Evolutionary conservation across 352 stramenopile species (phyloP).

Genomic region (Phytophthora citricola): DNA sequence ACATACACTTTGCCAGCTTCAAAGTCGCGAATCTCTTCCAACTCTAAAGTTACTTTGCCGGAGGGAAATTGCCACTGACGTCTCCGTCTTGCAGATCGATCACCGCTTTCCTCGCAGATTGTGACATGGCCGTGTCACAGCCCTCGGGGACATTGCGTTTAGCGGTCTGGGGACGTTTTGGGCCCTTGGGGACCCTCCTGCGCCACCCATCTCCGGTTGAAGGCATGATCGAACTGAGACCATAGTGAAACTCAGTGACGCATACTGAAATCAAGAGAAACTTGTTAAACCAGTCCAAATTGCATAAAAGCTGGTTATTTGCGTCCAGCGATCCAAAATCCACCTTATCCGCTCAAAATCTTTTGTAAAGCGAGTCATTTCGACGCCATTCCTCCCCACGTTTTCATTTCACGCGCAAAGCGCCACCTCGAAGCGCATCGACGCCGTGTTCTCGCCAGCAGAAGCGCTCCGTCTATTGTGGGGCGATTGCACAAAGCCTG

Average conservation of each 20-base stretch:
- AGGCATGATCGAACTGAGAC: slow-evolving; percentile 4
- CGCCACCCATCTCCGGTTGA: slow-evolving; percentile 24
- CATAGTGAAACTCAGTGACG: slow-evolving; percentile 1
- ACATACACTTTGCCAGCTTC: background rate
- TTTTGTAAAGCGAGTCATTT: background rate
- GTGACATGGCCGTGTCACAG: slow-evolving; percentile 31
- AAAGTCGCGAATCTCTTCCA: background rate
- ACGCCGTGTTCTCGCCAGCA: slow-evolving; percentile 3
- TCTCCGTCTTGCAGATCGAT: background rate
- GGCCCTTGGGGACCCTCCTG: slow-evolving; percentile 23
- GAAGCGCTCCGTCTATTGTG: slow-evolving; percentile 33
- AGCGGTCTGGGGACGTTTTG: slow-evolving; percentile 24
- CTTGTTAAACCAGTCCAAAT: slow-evolving; percentile 31
- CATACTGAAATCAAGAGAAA: slow-evolving; percentile 14
- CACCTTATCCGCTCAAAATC: background rate
- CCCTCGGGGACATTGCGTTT: slow-evolving; percentile 32
- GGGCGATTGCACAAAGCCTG: slow-evolving; percentile 24
- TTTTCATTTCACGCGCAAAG: background rate
- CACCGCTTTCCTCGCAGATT: slow-evolving; percentile 13
- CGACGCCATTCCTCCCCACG: too few relatives aligned
- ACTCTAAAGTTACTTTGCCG: slow-evolving; percentile 6
- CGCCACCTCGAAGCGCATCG: background rate
- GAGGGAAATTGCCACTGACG: too few relatives aligned
- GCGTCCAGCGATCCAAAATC: slow-evolving; percentile 16
- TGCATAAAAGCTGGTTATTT: slow-evolving; percentile 21